phyloP scores from a whole-genome alignment of 225 moss, liverwort and hornwort species.

The Pseudoscleropodium purum region DNA sequence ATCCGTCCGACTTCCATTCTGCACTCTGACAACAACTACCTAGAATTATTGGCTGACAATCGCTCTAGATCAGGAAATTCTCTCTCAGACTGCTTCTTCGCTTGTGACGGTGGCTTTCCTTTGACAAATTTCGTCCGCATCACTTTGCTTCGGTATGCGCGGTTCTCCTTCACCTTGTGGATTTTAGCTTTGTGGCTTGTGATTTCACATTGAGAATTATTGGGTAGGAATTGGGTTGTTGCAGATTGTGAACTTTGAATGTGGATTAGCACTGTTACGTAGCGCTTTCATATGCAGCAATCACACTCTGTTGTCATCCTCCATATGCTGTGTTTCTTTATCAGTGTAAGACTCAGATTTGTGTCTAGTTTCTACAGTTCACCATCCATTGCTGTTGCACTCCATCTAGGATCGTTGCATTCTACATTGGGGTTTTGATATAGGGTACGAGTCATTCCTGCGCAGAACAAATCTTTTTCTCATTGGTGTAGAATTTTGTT shows the following conservation, averaged over 20 bases:
- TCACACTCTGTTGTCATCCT: background rate
- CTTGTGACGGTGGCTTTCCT: background rate
- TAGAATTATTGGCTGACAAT: background rate
- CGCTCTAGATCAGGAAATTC: background rate
- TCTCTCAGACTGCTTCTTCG: background rate
- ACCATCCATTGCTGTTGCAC: background rate
- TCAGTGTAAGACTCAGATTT: background rate
- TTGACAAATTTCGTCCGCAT: background rate
- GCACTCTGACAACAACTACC: background rate
- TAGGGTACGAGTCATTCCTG: background rate
- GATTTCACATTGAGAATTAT: too few species aligned
- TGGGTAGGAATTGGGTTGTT: background rate
- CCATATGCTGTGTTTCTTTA: background rate
- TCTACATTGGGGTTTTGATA: background rate
- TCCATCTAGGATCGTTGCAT: background rate
- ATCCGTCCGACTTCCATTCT: background rate
- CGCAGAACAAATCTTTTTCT: background rate
- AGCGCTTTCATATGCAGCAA: background rate
- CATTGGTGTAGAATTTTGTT: background rate
- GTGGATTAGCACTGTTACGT: background rate
- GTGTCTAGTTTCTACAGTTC: background rate
- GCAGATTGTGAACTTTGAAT: background rate
- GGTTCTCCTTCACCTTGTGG: background rate
- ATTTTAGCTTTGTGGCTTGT: background rate
- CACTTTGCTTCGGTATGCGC: background rate